A percentile compares a stretch with the other conserved stretches of the same genome.
Conservation (phyloP, 164 flowering plant species). For the Stephania japonica region DNA sequence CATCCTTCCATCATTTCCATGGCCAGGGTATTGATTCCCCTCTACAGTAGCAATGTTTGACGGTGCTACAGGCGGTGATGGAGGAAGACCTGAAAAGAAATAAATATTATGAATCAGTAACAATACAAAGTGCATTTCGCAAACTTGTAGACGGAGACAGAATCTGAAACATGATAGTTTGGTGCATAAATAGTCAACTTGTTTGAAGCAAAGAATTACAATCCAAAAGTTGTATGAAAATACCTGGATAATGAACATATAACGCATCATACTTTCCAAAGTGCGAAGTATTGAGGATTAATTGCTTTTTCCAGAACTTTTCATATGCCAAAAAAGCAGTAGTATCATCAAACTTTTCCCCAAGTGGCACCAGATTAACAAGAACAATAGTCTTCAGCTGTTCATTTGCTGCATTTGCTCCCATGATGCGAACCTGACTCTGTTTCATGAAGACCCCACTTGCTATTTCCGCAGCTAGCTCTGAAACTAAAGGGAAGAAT, state of each 20-base stretch:
- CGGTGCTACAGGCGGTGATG: constrained; percentile 52
- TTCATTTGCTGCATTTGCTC: constrained; percentile 65
- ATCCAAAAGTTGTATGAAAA: background rate
- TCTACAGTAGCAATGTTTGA: constrained; percentile 34
- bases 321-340: constrained; percentile 50
- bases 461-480: constrained; percentile 66
- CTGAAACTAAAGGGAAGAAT: constrained; percentile 77
- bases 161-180: too few species aligned
- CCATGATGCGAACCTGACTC: constrained; percentile 71
- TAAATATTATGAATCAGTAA: background rate
- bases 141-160: background rate
- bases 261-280: constrained; percentile 72
- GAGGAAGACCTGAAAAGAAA: constrained; percentile 51
- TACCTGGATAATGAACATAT: constrained; percentile 72
- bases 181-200: background rate
- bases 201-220: background rate
- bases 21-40: constrained; percentile 45
- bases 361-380: constrained; percentile 64
- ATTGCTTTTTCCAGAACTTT: constrained; percentile 61
- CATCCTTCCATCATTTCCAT: constrained; percentile 37
- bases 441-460: constrained; percentile 61
- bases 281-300: constrained; percentile 32
- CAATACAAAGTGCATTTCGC: background rate
- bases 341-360: constrained; percentile 49
- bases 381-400: constrained; percentile 57